These are phyloP conservation scores for Solanum dulcamara DNA, from an alignment of 257 asterid species.

Conservation along the genomic window DNA sequence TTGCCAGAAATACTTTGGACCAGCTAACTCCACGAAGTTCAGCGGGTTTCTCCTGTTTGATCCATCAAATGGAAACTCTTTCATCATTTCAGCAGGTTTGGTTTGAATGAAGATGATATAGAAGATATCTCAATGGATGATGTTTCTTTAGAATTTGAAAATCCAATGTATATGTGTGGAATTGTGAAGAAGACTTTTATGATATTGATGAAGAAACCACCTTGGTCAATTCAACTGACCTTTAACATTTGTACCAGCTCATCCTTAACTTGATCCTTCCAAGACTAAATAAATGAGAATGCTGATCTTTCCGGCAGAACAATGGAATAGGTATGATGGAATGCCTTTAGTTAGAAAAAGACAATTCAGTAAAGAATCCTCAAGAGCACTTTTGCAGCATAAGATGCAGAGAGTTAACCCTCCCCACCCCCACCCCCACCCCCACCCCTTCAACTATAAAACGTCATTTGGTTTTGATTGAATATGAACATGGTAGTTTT, in stretches of 20 bases:
- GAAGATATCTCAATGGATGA: slow-evolving; percentile 67
- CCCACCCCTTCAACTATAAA: slow-evolving; percentile 49
- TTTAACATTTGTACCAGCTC: slow-evolving; percentile 88
- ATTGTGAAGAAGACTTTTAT: slow-evolving; percentile 35
- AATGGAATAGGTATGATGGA: slow-evolving; percentile 44
- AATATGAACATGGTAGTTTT: slow-evolving; percentile 52
- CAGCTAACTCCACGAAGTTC: background rate
- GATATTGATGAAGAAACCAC: slow-evolving; percentile 44
- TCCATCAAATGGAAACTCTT: slow-evolving; percentile 47
- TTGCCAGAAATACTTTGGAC: background rate
- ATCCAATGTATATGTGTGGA: slow-evolving; percentile 29
- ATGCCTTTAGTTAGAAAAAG: slow-evolving; percentile 26
- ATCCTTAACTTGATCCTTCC: slow-evolving; percentile 74
- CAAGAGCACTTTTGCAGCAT: slow-evolving; percentile 42
- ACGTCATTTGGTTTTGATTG: slow-evolving; percentile 68
- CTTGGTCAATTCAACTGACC: slow-evolving; percentile 27
- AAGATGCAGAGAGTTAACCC: slow-evolving; percentile 20
- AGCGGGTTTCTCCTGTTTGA: slow-evolving; percentile 41
- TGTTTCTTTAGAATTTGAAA: slow-evolving; percentile 37
- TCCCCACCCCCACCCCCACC: background rate
- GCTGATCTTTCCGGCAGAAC: slow-evolving; percentile 52
- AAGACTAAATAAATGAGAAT: slow-evolving; percentile 68
- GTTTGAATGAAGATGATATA: slow-evolving; percentile 68
- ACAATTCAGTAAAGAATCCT: slow-evolving; percentile 34
- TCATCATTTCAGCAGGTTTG: slow-evolving; percentile 83